These are phyloP conservation scores for Aeminium ludgeri DNA, from an alignment of 495 filamentous ascomycete species.

Conservation along the genomic window DNA sequence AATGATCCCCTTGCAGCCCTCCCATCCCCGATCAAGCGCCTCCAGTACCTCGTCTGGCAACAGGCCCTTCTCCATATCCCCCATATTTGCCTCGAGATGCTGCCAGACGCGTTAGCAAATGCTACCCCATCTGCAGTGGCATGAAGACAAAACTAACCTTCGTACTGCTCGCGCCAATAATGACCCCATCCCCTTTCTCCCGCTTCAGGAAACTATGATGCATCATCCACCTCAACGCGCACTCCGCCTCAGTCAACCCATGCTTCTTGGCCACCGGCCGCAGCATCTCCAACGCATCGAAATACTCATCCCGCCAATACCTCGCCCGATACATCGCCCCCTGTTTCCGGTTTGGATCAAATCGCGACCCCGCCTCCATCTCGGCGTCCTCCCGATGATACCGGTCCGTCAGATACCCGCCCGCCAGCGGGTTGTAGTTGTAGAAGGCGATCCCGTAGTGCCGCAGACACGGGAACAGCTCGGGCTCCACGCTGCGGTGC, in stretches of 20 bases:
- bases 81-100: slow-evolving; percentile 27
- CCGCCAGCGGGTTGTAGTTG: slow-evolving; percentile 36
- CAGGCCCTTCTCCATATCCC: slow-evolving; percentile 24
- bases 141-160: not conserved
- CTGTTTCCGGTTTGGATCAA: slow-evolving; percentile 27
- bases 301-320: slow-evolving; percentile 34
- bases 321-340: slow-evolving; percentile 26
- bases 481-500: slow-evolving; percentile 33
- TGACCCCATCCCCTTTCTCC: slow-evolving; percentile 27
- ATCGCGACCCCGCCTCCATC: slow-evolving; percentile 28
- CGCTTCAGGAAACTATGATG: slow-evolving; percentile 29
- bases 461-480: slow-evolving; percentile 36
- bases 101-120: slow-evolving; percentile 15
- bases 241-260: slow-evolving; percentile 29
- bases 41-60: slow-evolving; percentile 26
- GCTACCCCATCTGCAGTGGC: slow-evolving; percentile 19
- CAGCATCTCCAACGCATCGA: slow-evolving; percentile 32
- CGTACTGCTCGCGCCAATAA: slow-evolving; percentile 28
- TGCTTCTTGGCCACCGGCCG: slow-evolving; percentile 29
- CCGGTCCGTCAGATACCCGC: slow-evolving; percentile 33
- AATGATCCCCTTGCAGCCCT: slow-evolving; percentile 9
- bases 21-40: slow-evolving; percentile 18
- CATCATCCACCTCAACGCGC: slow-evolving; percentile 33
- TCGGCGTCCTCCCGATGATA: slow-evolving; percentile 23
- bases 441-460: slow-evolving; percentile 36